Percentiles rank a stretch among this genome's conserved stretches.
phyloP scores from a whole-genome alignment of 164 flowering plant species.

The Tinospora cordifolia region DNA sequence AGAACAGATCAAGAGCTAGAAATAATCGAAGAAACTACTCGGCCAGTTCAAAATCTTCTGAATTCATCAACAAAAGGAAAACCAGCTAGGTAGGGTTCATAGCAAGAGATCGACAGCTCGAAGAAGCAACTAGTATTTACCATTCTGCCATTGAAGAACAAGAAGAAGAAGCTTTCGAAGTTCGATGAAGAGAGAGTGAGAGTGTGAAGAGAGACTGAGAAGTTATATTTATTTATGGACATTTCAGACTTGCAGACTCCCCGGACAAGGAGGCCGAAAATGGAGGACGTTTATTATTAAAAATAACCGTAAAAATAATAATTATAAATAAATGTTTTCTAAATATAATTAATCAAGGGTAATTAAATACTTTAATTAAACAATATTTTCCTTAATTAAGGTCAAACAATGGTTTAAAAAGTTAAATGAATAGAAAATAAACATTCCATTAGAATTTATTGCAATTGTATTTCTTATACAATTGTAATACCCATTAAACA shows the following conservation, averaged over 20 bases:
- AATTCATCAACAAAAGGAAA: not conserved
- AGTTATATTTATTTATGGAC: not conserved
- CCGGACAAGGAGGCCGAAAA: constrained; percentile 20
- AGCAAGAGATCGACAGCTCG: too few species aligned
- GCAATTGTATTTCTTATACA: too few species aligned
- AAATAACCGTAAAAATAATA: too few species aligned
- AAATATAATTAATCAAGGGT: not conserved
- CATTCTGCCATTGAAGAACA: constrained; percentile 13
- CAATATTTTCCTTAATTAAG: not conserved
- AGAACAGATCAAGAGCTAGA: not conserved
- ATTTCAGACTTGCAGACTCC: not conserved
- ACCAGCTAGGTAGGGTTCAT: too few species aligned
- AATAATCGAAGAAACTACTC: not conserved
- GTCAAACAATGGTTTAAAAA: too few species aligned
- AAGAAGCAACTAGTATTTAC: not conserved
- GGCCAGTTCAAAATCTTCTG: not conserved
- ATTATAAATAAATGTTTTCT: not conserved
- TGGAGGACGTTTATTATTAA: constrained; percentile 14
- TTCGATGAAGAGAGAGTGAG: constrained; percentile 19
- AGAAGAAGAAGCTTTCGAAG: constrained; percentile 7
- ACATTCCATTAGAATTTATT: too few species aligned
- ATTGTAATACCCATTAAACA: too few species aligned
- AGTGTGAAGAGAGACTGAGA: constrained; percentile 1
- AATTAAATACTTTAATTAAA: not conserved
- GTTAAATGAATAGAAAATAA: too few species aligned